Evolutionary conservation across 441 rosid genomes (phyloP), one percentile per base, ranked within the genome.

Genomic region (Bocquillonia castaneifolia): DNA sequence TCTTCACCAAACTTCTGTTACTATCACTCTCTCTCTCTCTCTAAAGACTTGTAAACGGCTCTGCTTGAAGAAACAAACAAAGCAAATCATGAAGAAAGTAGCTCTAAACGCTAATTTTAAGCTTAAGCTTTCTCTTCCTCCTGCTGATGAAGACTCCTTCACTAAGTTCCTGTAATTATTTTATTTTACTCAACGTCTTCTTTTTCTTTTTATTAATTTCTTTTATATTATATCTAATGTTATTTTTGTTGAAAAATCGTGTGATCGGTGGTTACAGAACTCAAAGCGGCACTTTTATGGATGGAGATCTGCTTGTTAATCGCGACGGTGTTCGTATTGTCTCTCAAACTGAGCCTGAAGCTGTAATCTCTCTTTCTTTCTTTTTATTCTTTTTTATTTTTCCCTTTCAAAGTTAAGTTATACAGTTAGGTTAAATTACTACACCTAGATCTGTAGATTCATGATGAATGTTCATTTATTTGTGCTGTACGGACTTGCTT

Each of bases 251-350:
- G n/a, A n/a, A n/a, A n/a, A n/a, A n/a, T n/a, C n/a, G n/a, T n/a
- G n/a, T n/a, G 18, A 3, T 71, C 67, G 23, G 0, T 40, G 15
- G n/a, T n/a, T n/a, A 12, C 76, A 93, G 97, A 68, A 89, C 99
- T 14, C 83, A 77, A 66, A 93, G 96, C 60, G 99, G 99, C 25
- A 91, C 97, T 29, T 91, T 93, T 59, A 81, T 81, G 80, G 95
- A 83, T 39, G 99, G 97, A 64, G 99, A 93, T 85, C 92, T 93
- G 39, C 92, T 87, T 22, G 99, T 91, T 59, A 93, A 93, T 77
- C 83, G 81, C 34, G 92, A 93, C 42, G 99, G 97, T 42, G 93
- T 93, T 74, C 91, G 96, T 68, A 75, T 89, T 64, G 90, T 91
- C 59, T 72, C 89, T 66, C 79, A 80, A 63, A 79, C 50, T 22